phyloP scores from a whole-genome alignment of 805 yeast genomes.

The Pichia gijzeniarum region DNA sequence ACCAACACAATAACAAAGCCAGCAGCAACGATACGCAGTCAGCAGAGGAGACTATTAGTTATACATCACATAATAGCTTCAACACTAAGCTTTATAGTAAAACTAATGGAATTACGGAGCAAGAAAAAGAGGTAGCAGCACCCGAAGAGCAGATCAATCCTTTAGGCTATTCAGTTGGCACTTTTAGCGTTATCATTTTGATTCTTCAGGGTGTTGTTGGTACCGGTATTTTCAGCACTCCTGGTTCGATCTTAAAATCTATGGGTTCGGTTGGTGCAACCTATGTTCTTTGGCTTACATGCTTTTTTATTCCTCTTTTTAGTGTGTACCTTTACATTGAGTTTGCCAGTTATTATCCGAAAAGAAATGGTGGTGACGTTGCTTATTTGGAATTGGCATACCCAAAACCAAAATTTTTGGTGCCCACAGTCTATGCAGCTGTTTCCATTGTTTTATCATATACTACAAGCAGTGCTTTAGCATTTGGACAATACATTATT shows the following conservation, averaged over 20 bases:
- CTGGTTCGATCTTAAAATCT: conserved; percentile 48
- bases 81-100: too few relatives aligned
- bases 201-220: conserved; percentile 68
- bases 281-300: conserved; percentile 38
- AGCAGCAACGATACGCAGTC: too few relatives aligned
- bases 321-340: conserved; percentile 36
- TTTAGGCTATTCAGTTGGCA: conserved; percentile 32
- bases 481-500: conserved; percentile 71
- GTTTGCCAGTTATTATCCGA: conserved; percentile 36
- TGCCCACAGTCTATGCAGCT: conserved; percentile 60
- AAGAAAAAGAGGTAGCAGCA: background rate
- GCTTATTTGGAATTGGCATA: conserved; percentile 70
- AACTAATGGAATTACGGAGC: too few relatives aligned
- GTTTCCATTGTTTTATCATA: conserved; percentile 73
- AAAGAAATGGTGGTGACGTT: conserved; percentile 80
- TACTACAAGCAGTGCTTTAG: conserved; percentile 81
- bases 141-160: conserved; percentile 35
- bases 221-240: conserved; percentile 71
- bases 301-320: conserved; percentile 35
- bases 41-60: too few relatives aligned
- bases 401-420: conserved; percentile 60
- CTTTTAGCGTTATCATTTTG: conserved; percentile 46
- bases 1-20: too few relatives aligned
- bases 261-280: conserved; percentile 40
- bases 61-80: too few relatives aligned